A percentile compares a stretch with the other conserved stretches of the same genome.
Conservation (phyloP, 1,284 basidiomycete species). For the Hymenochaete sp. region DNA sequence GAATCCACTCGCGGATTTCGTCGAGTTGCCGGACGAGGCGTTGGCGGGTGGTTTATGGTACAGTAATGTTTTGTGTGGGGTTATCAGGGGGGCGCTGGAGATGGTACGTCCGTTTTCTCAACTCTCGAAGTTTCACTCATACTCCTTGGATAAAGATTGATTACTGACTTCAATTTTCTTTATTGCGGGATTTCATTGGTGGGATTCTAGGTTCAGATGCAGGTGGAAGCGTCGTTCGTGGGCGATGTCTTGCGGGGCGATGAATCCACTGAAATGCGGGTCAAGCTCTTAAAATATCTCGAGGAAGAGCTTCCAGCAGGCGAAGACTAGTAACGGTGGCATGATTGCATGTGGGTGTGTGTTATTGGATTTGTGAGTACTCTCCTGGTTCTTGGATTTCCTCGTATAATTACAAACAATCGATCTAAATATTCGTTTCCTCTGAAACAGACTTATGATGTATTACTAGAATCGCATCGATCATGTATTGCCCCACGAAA, state of each 20-base stretch:
- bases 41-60: conserved; percentile 93
- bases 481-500: too few relatives aligned
- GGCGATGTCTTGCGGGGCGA: conserved; percentile 90
- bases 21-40: conserved; percentile 91
- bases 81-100: conserved; percentile 87
- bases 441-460: background rate
- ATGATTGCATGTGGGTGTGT: background rate
- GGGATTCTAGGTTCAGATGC: conserved; percentile 79
- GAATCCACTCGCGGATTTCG: conserved; percentile 95
- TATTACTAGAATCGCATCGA: too few relatives aligned
- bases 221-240: conserved; percentile 85
- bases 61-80: conserved; percentile 92
- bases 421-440: background rate
- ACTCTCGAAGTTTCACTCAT: background rate
- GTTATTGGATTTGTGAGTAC: background rate
- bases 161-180: too few relatives aligned
- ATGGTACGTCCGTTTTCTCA: conserved; percentile 65
- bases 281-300: conserved; percentile 82
- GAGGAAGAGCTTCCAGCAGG: conserved; percentile 89
- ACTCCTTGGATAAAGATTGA: background rate
- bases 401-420: background rate
- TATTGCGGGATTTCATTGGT: conserved; percentile 8
- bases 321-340: conserved; percentile 48
- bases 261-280: conserved; percentile 89
- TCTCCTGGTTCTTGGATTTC: background rate